A percentile compares a stretch with the other conserved stretches of the same genome.
phyloP scores from a whole-genome alignment of 106 monocot genomes.

The Narthecium ossifragum region DNA sequence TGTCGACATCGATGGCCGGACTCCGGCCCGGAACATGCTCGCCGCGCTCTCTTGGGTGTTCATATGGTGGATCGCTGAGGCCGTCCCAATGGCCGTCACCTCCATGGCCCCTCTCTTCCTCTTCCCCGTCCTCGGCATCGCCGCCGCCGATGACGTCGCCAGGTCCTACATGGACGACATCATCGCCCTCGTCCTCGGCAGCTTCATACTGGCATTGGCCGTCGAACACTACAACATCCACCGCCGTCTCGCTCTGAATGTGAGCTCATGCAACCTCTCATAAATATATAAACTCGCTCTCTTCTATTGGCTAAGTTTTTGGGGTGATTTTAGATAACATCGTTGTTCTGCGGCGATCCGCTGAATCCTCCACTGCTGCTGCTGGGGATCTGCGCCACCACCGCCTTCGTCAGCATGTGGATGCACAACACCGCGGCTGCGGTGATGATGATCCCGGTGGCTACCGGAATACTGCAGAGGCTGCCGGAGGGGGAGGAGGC shows the following conservation, averaged over 20 bases:
- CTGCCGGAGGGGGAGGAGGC: slow-evolving; percentile 23
- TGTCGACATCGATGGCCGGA: slow-evolving; percentile 43
- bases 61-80: slow-evolving; percentile 85
- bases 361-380: slow-evolving; percentile 61
- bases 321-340: too few species aligned
- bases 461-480: slow-evolving; percentile 70
- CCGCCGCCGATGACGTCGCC: slow-evolving; percentile 51
- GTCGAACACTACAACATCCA: slow-evolving; percentile 96
- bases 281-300: too few species aligned
- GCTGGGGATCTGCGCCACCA: slow-evolving; percentile 76
- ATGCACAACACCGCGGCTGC: slow-evolving; percentile 89
- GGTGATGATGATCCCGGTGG: slow-evolving; percentile 92
- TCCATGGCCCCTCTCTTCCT: slow-evolving; percentile 95
- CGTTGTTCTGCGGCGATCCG: slow-evolving; percentile 60
- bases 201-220: slow-evolving; percentile 91
- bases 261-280: too few species aligned
- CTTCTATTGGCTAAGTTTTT: too few species aligned
- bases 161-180: slow-evolving; percentile 95
- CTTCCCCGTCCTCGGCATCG: slow-evolving; percentile 72
- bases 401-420: slow-evolving; percentile 93
- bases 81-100: slow-evolving; percentile 82
- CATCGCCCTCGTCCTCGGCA: slow-evolving; percentile 88
- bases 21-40: slow-evolving; percentile 60
- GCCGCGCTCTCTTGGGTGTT: slow-evolving; percentile 82
- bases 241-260: slow-evolving; percentile 75